A percentile compares a stretch with the other conserved stretches of the same genome.
Evolutionary conservation across 2,329 filamentous ascomycete species (phyloP).

Genomic region (Aspergillus sp.): DNA sequence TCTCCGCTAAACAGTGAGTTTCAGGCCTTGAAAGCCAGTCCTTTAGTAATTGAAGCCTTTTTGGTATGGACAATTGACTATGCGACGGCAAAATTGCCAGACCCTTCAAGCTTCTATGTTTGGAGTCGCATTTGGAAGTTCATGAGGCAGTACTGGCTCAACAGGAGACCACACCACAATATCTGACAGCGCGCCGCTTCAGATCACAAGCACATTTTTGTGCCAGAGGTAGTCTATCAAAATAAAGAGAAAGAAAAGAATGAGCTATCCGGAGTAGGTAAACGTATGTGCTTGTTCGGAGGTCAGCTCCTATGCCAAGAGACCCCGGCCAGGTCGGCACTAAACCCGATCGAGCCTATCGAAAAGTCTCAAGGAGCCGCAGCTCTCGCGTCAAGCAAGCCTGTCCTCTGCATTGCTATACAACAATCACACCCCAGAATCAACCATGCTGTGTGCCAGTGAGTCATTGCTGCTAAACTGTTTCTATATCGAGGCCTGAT

Average conservation of each 20-base stretch:
- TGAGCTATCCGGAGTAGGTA: background rate
- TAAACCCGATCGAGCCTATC: conserved; percentile 28
- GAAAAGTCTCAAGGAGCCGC: conserved; percentile 33
- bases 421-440: conserved; percentile 13
- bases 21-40: background rate
- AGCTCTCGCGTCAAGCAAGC: conserved; percentile 24
- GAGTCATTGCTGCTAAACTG: conserved; percentile 33
- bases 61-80: background rate
- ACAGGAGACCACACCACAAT: background rate
- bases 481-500: conserved; percentile 1
- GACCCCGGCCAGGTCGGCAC: conserved; percentile 9
- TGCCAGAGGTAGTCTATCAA: background rate
- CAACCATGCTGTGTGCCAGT: conserved; percentile 58
- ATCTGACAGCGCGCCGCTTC: background rate
- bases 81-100: background rate
- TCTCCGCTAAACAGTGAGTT: conserved; percentile 4
- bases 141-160: background rate
- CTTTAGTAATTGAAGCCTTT: background rate
- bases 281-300: background rate
- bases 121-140: background rate
- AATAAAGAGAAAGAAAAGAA: background rate
- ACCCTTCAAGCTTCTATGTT: background rate
- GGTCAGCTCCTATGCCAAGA: background rate
- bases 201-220: background rate
- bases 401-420: conserved; percentile 12